Base-by-base conservation (phyloP, 805 yeast genomes). In the Yarrowia sp. region DNA sequence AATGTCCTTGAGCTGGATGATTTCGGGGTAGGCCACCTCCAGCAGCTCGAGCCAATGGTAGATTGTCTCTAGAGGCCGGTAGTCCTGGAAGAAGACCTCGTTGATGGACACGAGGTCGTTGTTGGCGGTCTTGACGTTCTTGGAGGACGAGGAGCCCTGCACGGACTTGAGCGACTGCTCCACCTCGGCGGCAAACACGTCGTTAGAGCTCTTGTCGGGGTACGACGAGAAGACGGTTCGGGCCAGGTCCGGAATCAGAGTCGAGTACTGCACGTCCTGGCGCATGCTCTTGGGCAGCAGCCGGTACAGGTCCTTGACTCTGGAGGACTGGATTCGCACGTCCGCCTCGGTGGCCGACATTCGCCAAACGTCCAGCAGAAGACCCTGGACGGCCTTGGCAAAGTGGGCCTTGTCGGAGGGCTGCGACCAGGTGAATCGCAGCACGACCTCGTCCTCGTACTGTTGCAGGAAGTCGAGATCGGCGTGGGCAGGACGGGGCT, bases 41-140 rank as follows among this genome's bases (percentile, higher is more conserved):
- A 92, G 73, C 24, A 87, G 72, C 55, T 86, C 88, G 70, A 88
- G 80, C 96, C 96, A 91, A 0, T 87, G 79, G 72, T 90, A 83
- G 19, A 92, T 87, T 4, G 91, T 84, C 38, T 84, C 83, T 69
- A 91, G 78, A 38, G 89, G 86, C 69, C 93, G 81, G 77, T 86
- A 92, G 63, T 86, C 87, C 70, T 82, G 83, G 76, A 92, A 92
- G 75, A 92, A 92, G 4, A 86, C 71, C 38, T 73, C 74, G 8
- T 55, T 52, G 46, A 44, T 39, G 44, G 42, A 43, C 9, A 44
- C 66, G n/a, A 66, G 44, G 19, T 40, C 67, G 19, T 13, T 9
- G 52, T 30, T 47, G 52, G 52, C 52, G 38, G 38, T 47, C 52
- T 47, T 47, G 38, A 47, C 10, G 38, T 47, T 47, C 19, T 30